Evolutionary conservation across 441 rosid species (phyloP).

Genomic region (Bruguiera hainesii): DNA sequence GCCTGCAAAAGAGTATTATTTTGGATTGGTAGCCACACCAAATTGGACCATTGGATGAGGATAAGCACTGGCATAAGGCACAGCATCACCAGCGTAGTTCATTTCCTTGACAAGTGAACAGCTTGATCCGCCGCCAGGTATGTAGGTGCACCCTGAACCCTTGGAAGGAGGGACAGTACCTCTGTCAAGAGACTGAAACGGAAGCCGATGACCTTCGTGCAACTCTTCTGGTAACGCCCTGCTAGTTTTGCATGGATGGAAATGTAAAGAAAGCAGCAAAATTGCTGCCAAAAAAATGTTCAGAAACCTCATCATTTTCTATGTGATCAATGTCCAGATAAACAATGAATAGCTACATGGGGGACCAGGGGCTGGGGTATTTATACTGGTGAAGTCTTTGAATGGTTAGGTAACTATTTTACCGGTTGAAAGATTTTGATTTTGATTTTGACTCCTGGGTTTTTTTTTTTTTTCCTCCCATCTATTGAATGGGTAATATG

Average conservation of each 20-base stretch:
- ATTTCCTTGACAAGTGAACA: too few species aligned
- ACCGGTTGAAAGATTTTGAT: too few species aligned
- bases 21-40: conserved; percentile 27
- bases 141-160: conserved; percentile 11
- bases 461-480: too few species aligned
- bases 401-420: too few species aligned
- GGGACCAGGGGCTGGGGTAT: too few species aligned
- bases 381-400: too few species aligned
- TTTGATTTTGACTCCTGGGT: too few species aligned
- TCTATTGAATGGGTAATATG: too few species aligned
- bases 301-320: too few species aligned
- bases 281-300: background rate
- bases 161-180: conserved; percentile 15
- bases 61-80: conserved; percentile 23
- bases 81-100: conserved; percentile 12
- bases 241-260: background rate
- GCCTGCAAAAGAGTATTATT: conserved; percentile 12
- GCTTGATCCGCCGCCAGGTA: background rate
- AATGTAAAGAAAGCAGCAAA: background rate
- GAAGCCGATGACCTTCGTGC: background rate
- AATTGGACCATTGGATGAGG: conserved; percentile 22
- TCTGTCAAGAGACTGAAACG: background rate
- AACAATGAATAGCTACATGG: too few species aligned
- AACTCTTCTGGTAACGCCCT: background rate
- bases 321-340: too few species aligned